These are phyloP conservation scores for Botrytis cinerea DNA, from an alignment of 2,329 filamentous ascomycete species.

Conservation along the genomic window DNA sequence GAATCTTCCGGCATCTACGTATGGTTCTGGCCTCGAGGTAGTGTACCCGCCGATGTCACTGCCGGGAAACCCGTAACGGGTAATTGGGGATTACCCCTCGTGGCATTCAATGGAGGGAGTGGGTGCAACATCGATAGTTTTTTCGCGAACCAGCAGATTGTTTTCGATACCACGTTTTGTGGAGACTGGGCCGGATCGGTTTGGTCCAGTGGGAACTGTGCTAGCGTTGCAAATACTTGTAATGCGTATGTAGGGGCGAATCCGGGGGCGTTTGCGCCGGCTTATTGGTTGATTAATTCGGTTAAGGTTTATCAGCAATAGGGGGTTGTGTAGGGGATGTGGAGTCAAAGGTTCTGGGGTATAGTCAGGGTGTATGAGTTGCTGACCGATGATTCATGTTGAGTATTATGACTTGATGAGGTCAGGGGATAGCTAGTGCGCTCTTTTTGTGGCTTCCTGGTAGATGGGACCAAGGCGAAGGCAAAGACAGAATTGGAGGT, in stretches of 20 bases:
- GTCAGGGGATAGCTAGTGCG: background rate
- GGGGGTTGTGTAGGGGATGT: background rate
- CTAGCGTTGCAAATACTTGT: background rate
- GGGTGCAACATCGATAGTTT: conserved; percentile 7
- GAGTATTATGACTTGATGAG: background rate
- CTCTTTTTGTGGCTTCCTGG: background rate
- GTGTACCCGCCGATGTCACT: conserved; percentile 64
- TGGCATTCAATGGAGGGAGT: conserved; percentile 63
- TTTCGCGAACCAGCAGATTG: conserved; percentile 3
- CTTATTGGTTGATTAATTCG: conserved; percentile 17
- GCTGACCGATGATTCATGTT: background rate
- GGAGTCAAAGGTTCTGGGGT: background rate
- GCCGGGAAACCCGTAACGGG: conserved; percentile 60
- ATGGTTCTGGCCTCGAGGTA: conserved; percentile 75
- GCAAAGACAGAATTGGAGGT: background rate
- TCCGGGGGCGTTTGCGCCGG: background rate
- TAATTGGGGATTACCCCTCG: conserved; percentile 69
- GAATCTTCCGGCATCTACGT: conserved; percentile 69
- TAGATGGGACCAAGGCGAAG: background rate
- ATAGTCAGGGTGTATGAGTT: background rate
- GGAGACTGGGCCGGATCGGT: conserved; percentile 11
- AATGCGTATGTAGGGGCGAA: conserved; percentile 15
- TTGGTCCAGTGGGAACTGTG: conserved; percentile 13
- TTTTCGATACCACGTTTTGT: conserved; percentile 19
- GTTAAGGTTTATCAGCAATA: conserved; percentile 21